These are phyloP conservation scores for Tothia fuscella DNA, from an alignment of 2,329 filamentous ascomycete genomes.

Conservation along the genomic window DNA sequence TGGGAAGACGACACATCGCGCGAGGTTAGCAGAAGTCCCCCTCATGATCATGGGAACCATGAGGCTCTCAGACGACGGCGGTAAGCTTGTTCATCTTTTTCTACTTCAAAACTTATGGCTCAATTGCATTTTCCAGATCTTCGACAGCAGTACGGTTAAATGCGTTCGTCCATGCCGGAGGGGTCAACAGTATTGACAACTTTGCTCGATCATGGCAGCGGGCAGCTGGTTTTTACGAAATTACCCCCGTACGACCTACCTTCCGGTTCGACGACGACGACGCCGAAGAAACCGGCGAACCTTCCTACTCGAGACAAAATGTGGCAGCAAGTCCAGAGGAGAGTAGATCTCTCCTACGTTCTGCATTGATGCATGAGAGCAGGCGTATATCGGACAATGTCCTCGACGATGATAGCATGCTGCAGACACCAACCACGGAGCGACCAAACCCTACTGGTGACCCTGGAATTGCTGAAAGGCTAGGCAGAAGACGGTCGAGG, in stretches of 20 bases:
- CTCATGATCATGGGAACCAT: constrained; percentile 10
- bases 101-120: constrained; percentile 12
- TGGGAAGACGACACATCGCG: constrained; percentile 22
- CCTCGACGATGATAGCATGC: constrained; percentile 3
- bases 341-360: constrained; percentile 30
- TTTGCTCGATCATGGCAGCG: constrained; percentile 89
- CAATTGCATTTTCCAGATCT: constrained; percentile 21
- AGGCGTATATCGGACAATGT: constrained; percentile 9
- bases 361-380: constrained; percentile 26
- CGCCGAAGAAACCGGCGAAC: constrained; percentile 37
- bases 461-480: constrained; percentile 11
- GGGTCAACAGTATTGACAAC: constrained; percentile 86
- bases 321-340: constrained; percentile 24
- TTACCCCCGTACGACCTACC: constrained; percentile 66
- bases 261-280: constrained; percentile 45
- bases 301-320: constrained; percentile 12
- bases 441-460: constrained; percentile 20
- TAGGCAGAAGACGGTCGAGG: constrained; percentile 19
- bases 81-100: constrained; percentile 11
- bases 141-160: constrained; percentile 39
- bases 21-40: constrained; percentile 12
- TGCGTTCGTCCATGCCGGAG: constrained; percentile 58
- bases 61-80: constrained; percentile 16
- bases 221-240: constrained; percentile 77
- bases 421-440: constrained; percentile 15